phyloP scores from a whole-genome alignment of 148 eudicot genomes.

The Pharnaceum exiguum region DNA sequence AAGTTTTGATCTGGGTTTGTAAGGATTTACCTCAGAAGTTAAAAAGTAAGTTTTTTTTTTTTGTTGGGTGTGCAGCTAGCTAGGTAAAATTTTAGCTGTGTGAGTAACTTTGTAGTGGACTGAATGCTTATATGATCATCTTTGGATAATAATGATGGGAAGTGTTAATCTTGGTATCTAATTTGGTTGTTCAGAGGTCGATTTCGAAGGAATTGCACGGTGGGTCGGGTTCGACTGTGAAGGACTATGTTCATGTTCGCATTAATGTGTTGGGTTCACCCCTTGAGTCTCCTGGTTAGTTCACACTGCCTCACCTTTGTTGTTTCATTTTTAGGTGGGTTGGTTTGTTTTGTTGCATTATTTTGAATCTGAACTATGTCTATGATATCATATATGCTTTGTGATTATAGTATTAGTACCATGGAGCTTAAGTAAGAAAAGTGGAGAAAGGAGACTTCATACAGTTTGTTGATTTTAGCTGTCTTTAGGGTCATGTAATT shows the following conservation, averaged over 20 bases:
- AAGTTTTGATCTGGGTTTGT: not conserved
- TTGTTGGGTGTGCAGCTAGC: not conserved
- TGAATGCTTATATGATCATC: not conserved
- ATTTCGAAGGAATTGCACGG: slow-evolving; percentile 36
- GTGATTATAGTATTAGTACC: too few relatives aligned
- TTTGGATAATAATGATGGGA: not conserved
- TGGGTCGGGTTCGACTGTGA: slow-evolving; percentile 39
- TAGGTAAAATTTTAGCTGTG: not conserved
- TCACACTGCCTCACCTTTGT: not conserved
- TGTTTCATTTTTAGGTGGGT: not conserved
- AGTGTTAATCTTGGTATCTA: not conserved
- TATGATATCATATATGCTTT: too few relatives aligned
- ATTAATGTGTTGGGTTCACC: slow-evolving; percentile 68
- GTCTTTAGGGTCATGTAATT: too few relatives aligned
- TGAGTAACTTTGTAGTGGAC: not conserved
- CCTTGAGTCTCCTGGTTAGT: slow-evolving; percentile 68
- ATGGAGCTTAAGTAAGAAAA: too few relatives aligned
- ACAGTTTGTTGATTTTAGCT: too few relatives aligned
- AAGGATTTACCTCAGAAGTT: too few relatives aligned
- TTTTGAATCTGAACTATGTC: too few relatives aligned
- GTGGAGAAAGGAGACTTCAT: too few relatives aligned
- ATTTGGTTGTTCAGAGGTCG: slow-evolving; percentile 32
- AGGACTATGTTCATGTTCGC: slow-evolving; percentile 77
- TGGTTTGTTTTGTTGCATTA: not conserved
- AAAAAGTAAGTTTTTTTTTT: too few relatives aligned